Conservation (phyloP, 1,284 basidiomycete species). For the Hortiboletus rubellus region DNA sequence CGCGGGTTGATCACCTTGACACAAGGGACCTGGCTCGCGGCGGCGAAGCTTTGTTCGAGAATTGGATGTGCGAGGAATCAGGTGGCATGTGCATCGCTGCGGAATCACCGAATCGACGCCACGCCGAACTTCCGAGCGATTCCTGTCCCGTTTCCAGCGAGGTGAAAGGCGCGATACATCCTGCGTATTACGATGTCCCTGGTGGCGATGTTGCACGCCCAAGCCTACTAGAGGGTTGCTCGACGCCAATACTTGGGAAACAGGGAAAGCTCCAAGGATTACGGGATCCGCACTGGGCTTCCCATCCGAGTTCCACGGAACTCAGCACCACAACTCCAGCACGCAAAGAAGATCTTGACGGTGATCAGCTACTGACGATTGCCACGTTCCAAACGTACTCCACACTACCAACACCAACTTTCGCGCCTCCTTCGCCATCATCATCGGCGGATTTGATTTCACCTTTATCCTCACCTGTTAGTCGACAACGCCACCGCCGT, state of each 20-base stretch:
- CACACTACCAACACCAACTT: constrained; percentile 31
- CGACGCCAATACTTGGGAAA: not conserved
- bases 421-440: constrained; percentile 34
- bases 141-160: not conserved
- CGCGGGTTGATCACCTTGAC: not conserved
- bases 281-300: constrained; percentile 19
- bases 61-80: constrained; percentile 3
- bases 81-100: not conserved
- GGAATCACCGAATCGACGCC: not conserved
- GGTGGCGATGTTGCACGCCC: not conserved
- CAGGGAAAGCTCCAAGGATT: not conserved
- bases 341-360: constrained; percentile 19
- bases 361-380: constrained; percentile 14
- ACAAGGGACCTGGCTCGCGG: not conserved
- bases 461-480: constrained; percentile 19
- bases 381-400: constrained; percentile 29
- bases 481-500: constrained; percentile 27
- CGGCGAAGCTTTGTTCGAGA: constrained; percentile 1
- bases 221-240: not conserved
- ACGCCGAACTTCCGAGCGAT: not conserved
- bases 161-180: not conserved
- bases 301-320: constrained; percentile 7
- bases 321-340: not conserved
- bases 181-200: not conserved
- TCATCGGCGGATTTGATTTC: constrained; percentile 28